A percentile compares a stretch with the other conserved stretches of the same genome.
Conservation (phyloP, 2,329 filamentous ascomycete species). For the Thermoascus crustaceus region DNA sequence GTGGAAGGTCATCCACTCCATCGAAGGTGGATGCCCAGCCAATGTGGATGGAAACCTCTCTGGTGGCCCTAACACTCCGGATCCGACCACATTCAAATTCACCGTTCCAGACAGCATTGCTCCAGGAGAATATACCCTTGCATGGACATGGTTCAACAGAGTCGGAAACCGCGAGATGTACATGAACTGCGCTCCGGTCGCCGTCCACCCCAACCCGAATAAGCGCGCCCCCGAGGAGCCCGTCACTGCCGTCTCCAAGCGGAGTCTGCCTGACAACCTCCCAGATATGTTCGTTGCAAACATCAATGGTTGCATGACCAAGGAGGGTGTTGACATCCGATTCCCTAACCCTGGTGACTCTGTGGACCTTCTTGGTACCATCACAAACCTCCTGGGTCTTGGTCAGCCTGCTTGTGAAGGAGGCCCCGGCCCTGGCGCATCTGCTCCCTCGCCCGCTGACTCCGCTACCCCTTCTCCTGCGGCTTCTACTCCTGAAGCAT, state of each 20-base stretch:
- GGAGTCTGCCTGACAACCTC: constrained; percentile 54
- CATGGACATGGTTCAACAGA: constrained; percentile 94
- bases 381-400: constrained; percentile 26
- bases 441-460: constrained; percentile 8
- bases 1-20: constrained; percentile 87
- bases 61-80: constrained; percentile 34
- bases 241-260: constrained; percentile 41
- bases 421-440: constrained; percentile 9
- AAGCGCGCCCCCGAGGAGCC: constrained; percentile 36
- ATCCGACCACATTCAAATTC: constrained; percentile 58
- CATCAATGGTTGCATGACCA: constrained; percentile 52
- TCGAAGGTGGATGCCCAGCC: constrained; percentile 76
- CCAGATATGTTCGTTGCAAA: constrained; percentile 73
- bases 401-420: constrained; percentile 24
- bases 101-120: constrained; percentile 63
- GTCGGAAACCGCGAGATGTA: constrained; percentile 93
- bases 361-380: constrained; percentile 42
- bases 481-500: constrained; percentile 6
- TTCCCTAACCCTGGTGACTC: constrained; percentile 61
- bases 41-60: constrained; percentile 51
- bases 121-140: constrained; percentile 68
- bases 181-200: constrained; percentile 85
- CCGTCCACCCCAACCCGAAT: constrained; percentile 47
- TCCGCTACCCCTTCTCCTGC: constrained; percentile 14
- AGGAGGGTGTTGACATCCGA: constrained; percentile 48